Evolutionary conservation across 2,329 filamentous ascomycete species (phyloP).

Genomic region (Fusarium floridanum): DNA sequence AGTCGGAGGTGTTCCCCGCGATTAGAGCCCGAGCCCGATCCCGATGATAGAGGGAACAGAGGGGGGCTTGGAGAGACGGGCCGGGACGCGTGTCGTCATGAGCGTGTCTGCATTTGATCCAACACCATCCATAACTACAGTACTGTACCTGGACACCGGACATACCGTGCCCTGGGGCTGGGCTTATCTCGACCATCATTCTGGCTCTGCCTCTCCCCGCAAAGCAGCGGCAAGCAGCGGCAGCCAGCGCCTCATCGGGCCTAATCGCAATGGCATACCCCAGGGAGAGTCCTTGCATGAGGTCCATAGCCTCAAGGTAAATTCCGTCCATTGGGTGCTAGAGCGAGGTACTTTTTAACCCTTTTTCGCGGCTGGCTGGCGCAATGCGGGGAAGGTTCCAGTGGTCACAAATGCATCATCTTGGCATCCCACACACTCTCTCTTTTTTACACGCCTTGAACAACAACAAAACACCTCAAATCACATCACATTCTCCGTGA

Average conservation of each 20-base stretch:
- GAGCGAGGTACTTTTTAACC: slow-evolving; percentile 19
- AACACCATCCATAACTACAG: background rate
- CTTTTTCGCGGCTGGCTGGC: slow-evolving; percentile 19
- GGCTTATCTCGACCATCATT: background rate
- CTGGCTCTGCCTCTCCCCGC: background rate
- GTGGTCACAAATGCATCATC: slow-evolving; percentile 41
- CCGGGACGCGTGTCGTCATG: slow-evolving; percentile 30
- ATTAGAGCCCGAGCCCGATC: slow-evolving; percentile 6
- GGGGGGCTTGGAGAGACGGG: slow-evolving; percentile 10
- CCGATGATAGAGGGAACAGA: slow-evolving; percentile 25
- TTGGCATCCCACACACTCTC: slow-evolving; percentile 30
- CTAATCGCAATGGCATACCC: slow-evolving; percentile 17
- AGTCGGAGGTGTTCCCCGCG: slow-evolving; percentile 21
- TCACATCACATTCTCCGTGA: slow-evolving; percentile 22
- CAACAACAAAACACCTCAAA: slow-evolving; percentile 25
- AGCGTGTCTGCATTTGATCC: background rate
- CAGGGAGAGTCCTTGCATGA: slow-evolving; percentile 27
- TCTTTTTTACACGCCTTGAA: slow-evolving; percentile 5
- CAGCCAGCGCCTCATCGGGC: slow-evolving; percentile 18
- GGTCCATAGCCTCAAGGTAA: slow-evolving; percentile 27
- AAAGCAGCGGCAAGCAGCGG: slow-evolving; percentile 17
- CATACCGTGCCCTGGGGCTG: background rate
- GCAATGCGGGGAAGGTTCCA: slow-evolving; percentile 35
- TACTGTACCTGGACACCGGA: background rate
- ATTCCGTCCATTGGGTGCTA: slow-evolving; percentile 15